A percentile compares a stretch with the other conserved stretches of the same genome.
These are phyloP conservation scores for Pseudohyphozyma bogoriensis DNA, from an alignment of 768 basidiomycete species.

Conservation along the genomic window DNA sequence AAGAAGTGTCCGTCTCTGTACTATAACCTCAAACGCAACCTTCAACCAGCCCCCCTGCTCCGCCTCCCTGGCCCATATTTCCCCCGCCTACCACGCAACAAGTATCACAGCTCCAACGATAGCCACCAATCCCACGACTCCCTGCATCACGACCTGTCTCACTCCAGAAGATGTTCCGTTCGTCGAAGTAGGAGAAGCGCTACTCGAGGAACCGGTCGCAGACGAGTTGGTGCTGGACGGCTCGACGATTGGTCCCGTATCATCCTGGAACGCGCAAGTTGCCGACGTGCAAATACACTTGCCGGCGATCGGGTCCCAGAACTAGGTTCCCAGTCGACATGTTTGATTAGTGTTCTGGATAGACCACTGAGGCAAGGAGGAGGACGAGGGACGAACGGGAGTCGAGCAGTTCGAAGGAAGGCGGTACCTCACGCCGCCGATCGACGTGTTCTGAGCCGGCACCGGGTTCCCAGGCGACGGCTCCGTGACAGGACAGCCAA, in stretches of 20 bases:
- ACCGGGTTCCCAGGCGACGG: conserved; percentile 56
- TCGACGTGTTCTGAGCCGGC: conserved; percentile 49
- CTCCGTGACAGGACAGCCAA: conserved; percentile 55
- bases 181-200: too few relatives aligned
- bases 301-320: conserved; percentile 66
- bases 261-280: conserved; percentile 55
- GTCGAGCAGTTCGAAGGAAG: conserved; percentile 51
- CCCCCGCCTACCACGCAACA: too few relatives aligned
- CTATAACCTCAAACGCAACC: too few relatives aligned
- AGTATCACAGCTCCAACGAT: too few relatives aligned
- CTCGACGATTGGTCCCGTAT: conserved; percentile 23
- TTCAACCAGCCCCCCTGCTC: too few relatives aligned
- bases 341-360: conserved; percentile 56
- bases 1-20: too few relatives aligned
- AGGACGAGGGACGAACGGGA: conserved; percentile 1
- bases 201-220: too few relatives aligned
- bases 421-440: conserved; percentile 39
- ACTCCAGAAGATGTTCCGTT: too few relatives aligned
- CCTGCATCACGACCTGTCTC: too few relatives aligned
- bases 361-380: background rate
- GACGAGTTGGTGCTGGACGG: too few relatives aligned
- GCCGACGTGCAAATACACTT: conserved; percentile 53
- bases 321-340: conserved; percentile 57
- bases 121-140: too few relatives aligned
- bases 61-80: too few relatives aligned